These are phyloP conservation scores for Xerocomellus dryophilus DNA, from an alignment of 768 basidiomycete genomes.

Conservation along the genomic window DNA sequence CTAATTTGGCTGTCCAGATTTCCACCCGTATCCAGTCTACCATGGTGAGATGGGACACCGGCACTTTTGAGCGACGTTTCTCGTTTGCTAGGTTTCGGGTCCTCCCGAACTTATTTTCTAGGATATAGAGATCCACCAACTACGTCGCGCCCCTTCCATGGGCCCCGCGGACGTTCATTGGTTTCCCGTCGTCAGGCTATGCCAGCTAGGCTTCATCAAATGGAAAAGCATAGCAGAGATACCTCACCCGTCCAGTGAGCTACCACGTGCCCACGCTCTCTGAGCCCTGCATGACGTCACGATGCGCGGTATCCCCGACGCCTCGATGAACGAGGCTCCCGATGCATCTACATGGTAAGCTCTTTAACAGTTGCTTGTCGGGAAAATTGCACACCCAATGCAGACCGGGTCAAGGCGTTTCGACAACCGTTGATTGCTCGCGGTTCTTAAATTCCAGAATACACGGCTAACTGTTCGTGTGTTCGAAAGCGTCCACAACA, in stretches of 20 bases:
- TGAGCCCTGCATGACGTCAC: background rate
- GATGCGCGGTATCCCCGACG: too few species aligned
- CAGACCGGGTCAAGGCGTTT: background rate
- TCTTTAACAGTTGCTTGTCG: too few species aligned
- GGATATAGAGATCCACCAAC: background rate
- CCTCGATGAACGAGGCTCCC: too few species aligned
- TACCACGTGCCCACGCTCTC: too few species aligned
- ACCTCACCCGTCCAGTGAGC: background rate
- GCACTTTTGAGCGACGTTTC: too few species aligned
- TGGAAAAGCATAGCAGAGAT: too few species aligned
- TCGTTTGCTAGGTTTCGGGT: background rate
- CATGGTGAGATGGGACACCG: background rate
- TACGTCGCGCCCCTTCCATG: background rate
- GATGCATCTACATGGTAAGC: too few species aligned
- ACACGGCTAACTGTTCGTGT: background rate
- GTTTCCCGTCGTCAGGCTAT: background rate
- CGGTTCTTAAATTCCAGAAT: background rate
- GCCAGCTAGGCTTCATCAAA: too few species aligned
- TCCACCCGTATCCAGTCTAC: background rate
- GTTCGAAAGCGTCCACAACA: too few species aligned
- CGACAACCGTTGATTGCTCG: background rate
- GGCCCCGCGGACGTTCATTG: background rate
- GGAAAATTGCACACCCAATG: background rate
- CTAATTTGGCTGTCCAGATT: background rate
- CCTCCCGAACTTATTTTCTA: background rate